Evolutionary conservation across 2,329 filamentous ascomycete species (phyloP).

Genomic region (Botryosphaeria dothidea): DNA sequence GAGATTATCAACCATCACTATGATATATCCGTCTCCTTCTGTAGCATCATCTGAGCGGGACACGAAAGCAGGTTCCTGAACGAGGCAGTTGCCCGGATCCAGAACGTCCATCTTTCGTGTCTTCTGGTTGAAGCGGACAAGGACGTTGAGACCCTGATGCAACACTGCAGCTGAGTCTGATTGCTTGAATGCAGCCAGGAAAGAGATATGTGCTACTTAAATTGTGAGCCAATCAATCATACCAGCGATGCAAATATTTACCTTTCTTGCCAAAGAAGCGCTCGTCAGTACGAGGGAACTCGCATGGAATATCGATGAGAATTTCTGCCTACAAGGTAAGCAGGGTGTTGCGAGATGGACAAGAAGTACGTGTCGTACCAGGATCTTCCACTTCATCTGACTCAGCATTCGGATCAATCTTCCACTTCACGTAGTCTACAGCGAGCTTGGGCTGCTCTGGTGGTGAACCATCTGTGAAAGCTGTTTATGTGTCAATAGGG

Average conservation of each 20-base stretch:
- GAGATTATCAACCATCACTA: not conserved
- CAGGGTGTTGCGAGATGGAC: not conserved
- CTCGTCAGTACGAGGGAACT: not conserved
- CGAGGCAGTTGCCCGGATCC: not conserved
- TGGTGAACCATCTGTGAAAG: not conserved
- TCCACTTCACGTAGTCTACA: not conserved
- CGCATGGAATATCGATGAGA: not conserved
- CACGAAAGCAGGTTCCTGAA: not conserved
- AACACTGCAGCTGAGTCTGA: not conserved
- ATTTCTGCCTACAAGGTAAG: not conserved
- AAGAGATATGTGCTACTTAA: not conserved
- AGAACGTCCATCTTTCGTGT: not conserved
- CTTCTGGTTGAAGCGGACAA: not conserved
- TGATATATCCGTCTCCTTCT: not conserved
- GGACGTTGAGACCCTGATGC: not conserved
- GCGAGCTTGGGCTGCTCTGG: not conserved
- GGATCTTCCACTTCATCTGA: not conserved
- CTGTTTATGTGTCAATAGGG: not conserved
- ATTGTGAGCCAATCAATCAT: not conserved
- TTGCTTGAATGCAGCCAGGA: not conserved
- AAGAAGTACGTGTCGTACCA: not conserved
- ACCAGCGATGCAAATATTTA: not conserved
- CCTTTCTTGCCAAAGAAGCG: not conserved
- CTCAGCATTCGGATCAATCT: not conserved
- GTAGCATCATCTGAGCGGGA: not conserved